Percentiles rank a stretch among this genome's conserved stretches.
Evolutionary conservation across 805 yeast genomes (phyloP).

Genomic region (Saccharomycopsis schoenii): DNA sequence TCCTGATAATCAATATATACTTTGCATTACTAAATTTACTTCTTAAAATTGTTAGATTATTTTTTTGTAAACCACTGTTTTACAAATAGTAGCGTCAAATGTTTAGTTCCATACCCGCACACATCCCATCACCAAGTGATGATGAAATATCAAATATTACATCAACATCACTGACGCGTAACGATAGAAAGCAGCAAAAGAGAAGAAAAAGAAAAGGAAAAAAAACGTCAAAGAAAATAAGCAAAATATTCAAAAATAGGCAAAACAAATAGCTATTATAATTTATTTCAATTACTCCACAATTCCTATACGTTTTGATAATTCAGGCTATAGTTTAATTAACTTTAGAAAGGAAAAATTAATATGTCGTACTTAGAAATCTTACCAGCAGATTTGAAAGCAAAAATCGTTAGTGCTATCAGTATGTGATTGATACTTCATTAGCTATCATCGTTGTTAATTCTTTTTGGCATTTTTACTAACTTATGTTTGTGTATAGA

Average conservation of each 20-base stretch:
- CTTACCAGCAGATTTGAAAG: slow-evolving; percentile 19
- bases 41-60: not conserved
- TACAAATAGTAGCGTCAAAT: too few species aligned
- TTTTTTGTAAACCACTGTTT: not conserved
- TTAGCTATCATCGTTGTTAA: not conserved
- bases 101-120: not conserved
- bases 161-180: not conserved
- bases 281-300: too few species aligned
- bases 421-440: slow-evolving; percentile 17
- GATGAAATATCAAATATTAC: not conserved
- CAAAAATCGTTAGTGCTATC: slow-evolving; percentile 18
- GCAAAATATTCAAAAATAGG: too few species aligned
- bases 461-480: not conserved
- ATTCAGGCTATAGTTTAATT: not conserved
- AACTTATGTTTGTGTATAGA: not conserved
- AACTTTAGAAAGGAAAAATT: not conserved
- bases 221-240: too few species aligned
- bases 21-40: not conserved
- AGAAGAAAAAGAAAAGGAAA: too few species aligned
- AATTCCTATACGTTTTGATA: too few species aligned
- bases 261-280: too few species aligned
- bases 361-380: slow-evolving; percentile 21
- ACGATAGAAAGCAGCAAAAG: too few species aligned
- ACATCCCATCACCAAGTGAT: not conserved
- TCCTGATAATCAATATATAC: not conserved